These are phyloP conservation scores for Alliaria petiolata DNA, from an alignment of 345 rosid genomes.

Conservation along the genomic window DNA sequence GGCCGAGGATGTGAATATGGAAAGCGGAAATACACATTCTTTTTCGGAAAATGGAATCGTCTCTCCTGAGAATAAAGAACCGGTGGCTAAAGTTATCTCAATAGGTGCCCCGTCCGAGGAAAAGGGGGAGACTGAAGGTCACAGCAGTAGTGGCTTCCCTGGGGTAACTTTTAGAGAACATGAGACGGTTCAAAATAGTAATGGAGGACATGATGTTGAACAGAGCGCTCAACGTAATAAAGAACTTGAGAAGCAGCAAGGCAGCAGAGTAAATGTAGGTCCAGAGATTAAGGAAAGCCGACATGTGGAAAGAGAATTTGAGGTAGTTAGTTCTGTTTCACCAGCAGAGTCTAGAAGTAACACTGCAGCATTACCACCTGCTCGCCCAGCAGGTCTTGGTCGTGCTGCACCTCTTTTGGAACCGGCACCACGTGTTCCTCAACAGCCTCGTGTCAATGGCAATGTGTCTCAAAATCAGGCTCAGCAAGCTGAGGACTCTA, in stretches of 20 bases:
- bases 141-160: constrained; percentile 13
- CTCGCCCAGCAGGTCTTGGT: constrained; percentile 94
- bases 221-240: constrained; percentile 9
- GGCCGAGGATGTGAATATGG: constrained; percentile 13
- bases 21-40: not conserved
- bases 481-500: constrained; percentile 70
- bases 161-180: constrained; percentile 1
- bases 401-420: constrained; percentile 78
- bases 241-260: no score
- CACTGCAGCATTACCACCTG: constrained; percentile 33
- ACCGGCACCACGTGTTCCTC: constrained; percentile 68
- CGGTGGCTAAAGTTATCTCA: constrained; percentile 9
- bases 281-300: constrained; percentile 19
- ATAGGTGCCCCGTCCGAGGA: not conserved
- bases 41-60: not conserved
- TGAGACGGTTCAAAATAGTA: not conserved
- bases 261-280: no score
- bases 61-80: not conserved
- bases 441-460: constrained; percentile 79
- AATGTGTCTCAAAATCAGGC: constrained; percentile 48
- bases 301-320: constrained; percentile 30
- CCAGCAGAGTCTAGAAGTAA: constrained; percentile 41
- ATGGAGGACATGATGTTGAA: constrained; percentile 14
- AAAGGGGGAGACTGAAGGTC: constrained; percentile 24
- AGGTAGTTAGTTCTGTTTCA: constrained; percentile 30